Percentiles rank a stretch among this genome's conserved stretches.
phyloP scores from a whole-genome alignment of 805 yeast genomes.

The Metschnikowia kofuensis region DNA sequence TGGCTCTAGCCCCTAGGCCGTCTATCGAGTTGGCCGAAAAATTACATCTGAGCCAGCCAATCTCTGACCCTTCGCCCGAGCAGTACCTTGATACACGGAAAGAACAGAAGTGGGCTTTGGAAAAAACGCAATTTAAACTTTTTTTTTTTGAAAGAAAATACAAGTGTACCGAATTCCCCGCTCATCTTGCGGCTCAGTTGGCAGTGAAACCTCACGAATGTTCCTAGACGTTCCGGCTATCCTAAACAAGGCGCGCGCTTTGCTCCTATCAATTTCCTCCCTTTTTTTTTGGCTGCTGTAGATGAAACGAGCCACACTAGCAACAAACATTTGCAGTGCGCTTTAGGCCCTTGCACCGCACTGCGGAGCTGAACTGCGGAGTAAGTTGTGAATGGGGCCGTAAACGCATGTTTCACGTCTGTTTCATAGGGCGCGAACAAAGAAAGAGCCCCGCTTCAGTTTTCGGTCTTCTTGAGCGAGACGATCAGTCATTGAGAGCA shows the following conservation, averaged over 20 bases:
- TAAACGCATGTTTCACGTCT: conserved; percentile 5
- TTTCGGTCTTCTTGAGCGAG: no score
- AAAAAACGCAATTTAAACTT: no score
- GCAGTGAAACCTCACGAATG: not conserved
- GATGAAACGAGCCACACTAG: not conserved
- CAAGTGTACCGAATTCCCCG: no score
- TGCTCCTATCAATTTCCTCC: no score
- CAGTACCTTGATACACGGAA: no score
- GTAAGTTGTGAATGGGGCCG: not conserved
- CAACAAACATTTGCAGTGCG: not conserved
- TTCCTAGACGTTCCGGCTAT: not conserved
- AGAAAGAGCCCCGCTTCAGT: not conserved
- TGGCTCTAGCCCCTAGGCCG: not conserved
- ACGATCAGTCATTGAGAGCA: no score
- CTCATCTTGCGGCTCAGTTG: not conserved
- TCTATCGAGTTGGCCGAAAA: not conserved
- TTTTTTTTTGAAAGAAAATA: no score
- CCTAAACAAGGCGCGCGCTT: no score
- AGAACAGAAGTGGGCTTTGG: no score
- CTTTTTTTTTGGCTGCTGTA: not conserved
- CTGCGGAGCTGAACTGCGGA: not conserved
- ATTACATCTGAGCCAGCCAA: no score
- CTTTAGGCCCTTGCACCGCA: not conserved
- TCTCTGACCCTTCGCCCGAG: no score
- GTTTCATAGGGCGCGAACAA: conserved; percentile 2